A percentile compares a stretch with the other conserved stretches of the same genome.
Evolutionary conservation across 805 yeast species (phyloP).

Genomic region (Yamadazyma philogaea): DNA sequence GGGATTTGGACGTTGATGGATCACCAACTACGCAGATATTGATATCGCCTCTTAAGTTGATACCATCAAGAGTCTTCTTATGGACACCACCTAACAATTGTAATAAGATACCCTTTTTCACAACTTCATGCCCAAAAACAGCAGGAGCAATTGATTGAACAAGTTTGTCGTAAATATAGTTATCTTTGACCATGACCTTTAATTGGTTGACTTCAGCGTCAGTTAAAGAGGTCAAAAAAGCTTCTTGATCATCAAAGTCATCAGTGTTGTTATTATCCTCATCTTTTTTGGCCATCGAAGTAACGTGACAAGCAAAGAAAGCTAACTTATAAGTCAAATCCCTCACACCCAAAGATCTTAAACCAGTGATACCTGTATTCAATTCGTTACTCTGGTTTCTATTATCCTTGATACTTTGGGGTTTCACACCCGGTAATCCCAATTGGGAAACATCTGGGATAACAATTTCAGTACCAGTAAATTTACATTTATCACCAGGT

Average conservation of each 20-base stretch:
- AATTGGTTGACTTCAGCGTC: constrained; percentile 81
- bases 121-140: constrained; percentile 91
- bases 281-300: constrained; percentile 49
- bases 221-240: constrained; percentile 71
- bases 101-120: constrained; percentile 85
- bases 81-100: constrained; percentile 96
- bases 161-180: constrained; percentile 76
- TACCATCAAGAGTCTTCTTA: constrained; percentile 89
- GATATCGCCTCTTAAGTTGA: constrained; percentile 92
- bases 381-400: constrained; percentile 64
- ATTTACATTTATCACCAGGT: constrained; percentile 93
- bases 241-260: constrained; percentile 63
- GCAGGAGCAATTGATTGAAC: constrained; percentile 93
- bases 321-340: constrained; percentile 91
- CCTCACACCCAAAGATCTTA: constrained; percentile 87
- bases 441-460: constrained; percentile 92
- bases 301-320: constrained; percentile 86
- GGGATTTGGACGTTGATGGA: constrained; percentile 96
- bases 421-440: constrained; percentile 93
- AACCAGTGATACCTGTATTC: constrained; percentile 83
- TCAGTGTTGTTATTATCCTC: constrained; percentile 18
- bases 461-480: constrained; percentile 92
- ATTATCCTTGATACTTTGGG: constrained; percentile 70
- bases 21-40: constrained; percentile 96
- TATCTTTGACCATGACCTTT: constrained; percentile 86